phyloP scores from a whole-genome alignment of 495 filamentous ascomycete species.

The Sordaria brevicollis region DNA sequence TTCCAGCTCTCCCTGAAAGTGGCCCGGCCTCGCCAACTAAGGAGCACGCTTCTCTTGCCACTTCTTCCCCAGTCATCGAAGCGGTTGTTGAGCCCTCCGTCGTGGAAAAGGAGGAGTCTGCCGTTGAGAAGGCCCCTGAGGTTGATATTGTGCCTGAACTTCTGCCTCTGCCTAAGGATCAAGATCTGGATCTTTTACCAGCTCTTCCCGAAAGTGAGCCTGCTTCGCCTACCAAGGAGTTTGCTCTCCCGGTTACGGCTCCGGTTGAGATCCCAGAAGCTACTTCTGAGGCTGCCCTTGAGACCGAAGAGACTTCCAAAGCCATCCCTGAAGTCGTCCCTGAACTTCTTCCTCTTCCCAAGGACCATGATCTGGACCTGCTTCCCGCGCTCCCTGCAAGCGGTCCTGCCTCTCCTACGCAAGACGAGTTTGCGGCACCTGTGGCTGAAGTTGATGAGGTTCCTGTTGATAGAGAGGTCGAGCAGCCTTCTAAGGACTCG shows the following conservation, averaged over 20 bases:
- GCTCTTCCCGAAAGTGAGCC: conserved; percentile 8
- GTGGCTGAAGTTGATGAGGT: background rate
- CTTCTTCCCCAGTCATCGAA: background rate
- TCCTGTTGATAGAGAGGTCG: background rate
- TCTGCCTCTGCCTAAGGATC: background rate
- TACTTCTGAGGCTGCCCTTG: background rate
- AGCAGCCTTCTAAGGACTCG: background rate
- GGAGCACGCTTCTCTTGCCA: background rate
- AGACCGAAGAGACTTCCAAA: background rate
- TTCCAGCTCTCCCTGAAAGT: background rate
- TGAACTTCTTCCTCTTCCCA: background rate
- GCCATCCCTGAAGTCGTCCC: background rate
- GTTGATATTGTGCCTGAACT: background rate
- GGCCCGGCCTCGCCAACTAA: background rate
- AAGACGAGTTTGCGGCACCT: background rate
- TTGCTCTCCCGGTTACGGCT: background rate
- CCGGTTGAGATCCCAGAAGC: background rate
- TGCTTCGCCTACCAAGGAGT: conserved; percentile 1
- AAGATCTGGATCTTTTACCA: conserved; percentile 2
- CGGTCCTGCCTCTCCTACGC: background rate
- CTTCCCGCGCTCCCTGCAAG: conserved; percentile 10
- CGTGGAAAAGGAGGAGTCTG: background rate
- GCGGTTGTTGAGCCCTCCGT: background rate
- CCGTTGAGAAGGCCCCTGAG: background rate
- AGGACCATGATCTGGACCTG: conserved; percentile 18